Conservation (phyloP, 495 filamentous ascomycete species). For the Penicillium odoratum region DNA sequence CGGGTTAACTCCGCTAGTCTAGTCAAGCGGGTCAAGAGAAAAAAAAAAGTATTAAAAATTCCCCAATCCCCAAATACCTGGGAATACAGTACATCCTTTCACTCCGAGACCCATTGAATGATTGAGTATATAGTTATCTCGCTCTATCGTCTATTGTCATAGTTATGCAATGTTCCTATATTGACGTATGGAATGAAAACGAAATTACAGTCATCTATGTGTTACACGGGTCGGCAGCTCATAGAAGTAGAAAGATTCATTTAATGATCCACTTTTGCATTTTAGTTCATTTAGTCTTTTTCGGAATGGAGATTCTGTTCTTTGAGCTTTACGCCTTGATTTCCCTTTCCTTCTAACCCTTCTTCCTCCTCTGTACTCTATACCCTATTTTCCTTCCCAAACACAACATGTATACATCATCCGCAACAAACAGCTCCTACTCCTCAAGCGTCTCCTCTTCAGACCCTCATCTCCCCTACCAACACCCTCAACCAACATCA, state of each 20-base stretch:
- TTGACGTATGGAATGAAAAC: slow-evolving; percentile 9
- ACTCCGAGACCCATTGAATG: too few species aligned
- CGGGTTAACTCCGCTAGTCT: slow-evolving; percentile 7
- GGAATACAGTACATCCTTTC: not conserved
- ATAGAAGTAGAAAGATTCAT: slow-evolving; percentile 20
- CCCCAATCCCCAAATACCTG: not conserved
- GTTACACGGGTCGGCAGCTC: slow-evolving; percentile 29
- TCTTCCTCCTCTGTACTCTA: slow-evolving; percentile 6
- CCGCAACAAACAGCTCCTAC: slow-evolving; percentile 29
- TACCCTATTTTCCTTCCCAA: slow-evolving; percentile 7
- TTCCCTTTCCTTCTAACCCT: slow-evolving; percentile 16
- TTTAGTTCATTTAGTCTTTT: slow-evolving; percentile 25
- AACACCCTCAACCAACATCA: slow-evolving; percentile 24
- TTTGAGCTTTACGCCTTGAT: not conserved
- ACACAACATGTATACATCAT: slow-evolving; percentile 30
- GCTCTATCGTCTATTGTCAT: not conserved
- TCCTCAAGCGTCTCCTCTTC: slow-evolving; percentile 32
- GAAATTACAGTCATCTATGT: slow-evolving; percentile 33
- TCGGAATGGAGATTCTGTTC: slow-evolving; percentile 15
- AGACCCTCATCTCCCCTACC: slow-evolving; percentile 33
- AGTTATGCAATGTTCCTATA: not conserved
- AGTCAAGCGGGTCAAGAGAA: not conserved
- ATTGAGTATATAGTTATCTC: not conserved
- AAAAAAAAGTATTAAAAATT: not conserved
- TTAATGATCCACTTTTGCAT: slow-evolving; percentile 23